phyloP scores from a whole-genome alignment of 2,329 filamentous ascomycete genomes.

The Claviceps lovelessii region DNA sequence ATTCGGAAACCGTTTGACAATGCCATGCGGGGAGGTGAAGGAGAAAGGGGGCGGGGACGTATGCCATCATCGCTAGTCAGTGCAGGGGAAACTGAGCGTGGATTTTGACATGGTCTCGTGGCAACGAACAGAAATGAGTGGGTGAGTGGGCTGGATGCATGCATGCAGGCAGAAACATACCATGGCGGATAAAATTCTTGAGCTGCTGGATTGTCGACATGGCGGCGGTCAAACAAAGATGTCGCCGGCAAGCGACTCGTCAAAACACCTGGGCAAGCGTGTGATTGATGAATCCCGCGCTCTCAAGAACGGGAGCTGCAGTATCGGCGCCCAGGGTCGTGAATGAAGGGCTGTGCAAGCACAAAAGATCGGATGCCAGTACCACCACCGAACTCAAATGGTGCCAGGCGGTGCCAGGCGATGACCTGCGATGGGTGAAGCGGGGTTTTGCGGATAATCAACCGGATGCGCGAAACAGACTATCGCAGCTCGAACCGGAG shows the following conservation, averaged over 20 bases:
- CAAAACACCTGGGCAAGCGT: not conserved
- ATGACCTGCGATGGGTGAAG: not conserved
- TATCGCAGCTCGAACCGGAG: not conserved
- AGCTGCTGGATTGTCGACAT: slow-evolving; percentile 81
- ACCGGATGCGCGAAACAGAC: not conserved
- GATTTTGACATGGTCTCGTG: not conserved
- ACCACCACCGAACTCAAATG: not conserved
- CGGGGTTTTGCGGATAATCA: not conserved
- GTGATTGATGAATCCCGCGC: not conserved
- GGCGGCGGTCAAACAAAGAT: slow-evolving; percentile 9
- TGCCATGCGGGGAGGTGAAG: not conserved
- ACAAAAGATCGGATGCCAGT: not conserved
- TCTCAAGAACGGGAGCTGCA: not conserved
- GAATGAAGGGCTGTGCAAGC: not conserved
- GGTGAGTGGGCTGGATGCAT: not conserved
- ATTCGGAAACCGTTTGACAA: not conserved
- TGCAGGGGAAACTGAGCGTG: not conserved
- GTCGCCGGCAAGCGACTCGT: slow-evolving; percentile 9
- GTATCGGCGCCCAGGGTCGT: not conserved
- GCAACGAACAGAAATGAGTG: not conserved
- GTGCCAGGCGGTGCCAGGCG: not conserved
- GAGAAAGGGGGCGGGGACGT: not conserved
- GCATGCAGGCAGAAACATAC: slow-evolving; percentile 21
- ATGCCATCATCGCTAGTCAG: slow-evolving; percentile 4
- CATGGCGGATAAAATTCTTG: slow-evolving; percentile 96